Percentiles rank a stretch among this genome's conserved stretches.
Conservation (phyloP, 441 rosid species). For the Croton laevigatus region DNA sequence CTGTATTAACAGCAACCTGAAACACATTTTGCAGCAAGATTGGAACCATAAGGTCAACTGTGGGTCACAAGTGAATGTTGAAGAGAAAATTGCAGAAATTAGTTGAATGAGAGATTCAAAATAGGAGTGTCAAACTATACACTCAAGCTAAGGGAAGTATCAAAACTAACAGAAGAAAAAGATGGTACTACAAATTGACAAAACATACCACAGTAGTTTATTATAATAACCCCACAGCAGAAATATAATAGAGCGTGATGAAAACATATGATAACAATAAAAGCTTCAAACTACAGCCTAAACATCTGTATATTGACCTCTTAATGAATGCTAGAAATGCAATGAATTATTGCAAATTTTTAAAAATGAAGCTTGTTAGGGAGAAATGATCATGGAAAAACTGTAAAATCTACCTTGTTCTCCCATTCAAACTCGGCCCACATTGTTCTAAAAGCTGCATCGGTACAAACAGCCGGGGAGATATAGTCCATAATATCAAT, state of each 20-base stretch:
- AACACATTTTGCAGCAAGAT: slow-evolving; percentile 15
- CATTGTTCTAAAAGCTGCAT: slow-evolving; percentile 83
- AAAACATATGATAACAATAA: background rate
- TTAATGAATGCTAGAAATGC: background rate
- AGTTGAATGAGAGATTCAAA: background rate
- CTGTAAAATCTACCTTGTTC: slow-evolving; percentile 60
- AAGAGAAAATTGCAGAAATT: background rate
- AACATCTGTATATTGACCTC: background rate
- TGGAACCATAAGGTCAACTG: background rate
- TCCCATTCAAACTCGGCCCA: slow-evolving; percentile 99
- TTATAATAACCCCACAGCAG: background rate
- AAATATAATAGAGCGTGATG: no score
- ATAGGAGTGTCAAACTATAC: background rate
- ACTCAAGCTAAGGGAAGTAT: background rate
- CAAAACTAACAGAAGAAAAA: background rate
- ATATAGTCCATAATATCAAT: slow-evolving; percentile 97
- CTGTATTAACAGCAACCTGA: slow-evolving; percentile 92
- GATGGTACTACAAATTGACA: background rate
- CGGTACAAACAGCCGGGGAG: slow-evolving; percentile 83
- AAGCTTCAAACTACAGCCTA: background rate
- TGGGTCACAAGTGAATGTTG: background rate
- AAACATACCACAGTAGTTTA: background rate
- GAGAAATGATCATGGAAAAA: background rate
- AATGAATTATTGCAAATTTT: background rate
- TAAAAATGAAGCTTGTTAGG: background rate